Evolutionary conservation across 441 rosid species (phyloP).

Genomic region (Jatropha multifida): DNA sequence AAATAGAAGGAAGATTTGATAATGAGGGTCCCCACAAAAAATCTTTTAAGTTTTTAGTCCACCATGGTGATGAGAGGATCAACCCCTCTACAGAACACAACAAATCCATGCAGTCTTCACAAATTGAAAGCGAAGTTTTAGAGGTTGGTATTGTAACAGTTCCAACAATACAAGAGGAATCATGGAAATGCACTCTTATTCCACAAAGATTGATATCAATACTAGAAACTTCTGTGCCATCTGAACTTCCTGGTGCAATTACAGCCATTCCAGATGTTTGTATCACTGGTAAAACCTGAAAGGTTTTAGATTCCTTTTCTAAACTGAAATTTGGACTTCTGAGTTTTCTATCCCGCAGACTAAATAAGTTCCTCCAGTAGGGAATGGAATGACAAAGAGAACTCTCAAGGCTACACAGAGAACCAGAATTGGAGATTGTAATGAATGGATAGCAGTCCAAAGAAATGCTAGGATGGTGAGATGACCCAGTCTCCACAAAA

Average conservation of each 20-base stretch:
- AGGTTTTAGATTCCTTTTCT: constrained; percentile 31
- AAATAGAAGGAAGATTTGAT: constrained; percentile 54
- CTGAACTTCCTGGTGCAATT: constrained; percentile 26
- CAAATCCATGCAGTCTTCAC: constrained; percentile 56
- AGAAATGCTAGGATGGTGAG: constrained; percentile 56
- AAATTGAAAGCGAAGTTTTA: constrained; percentile 45
- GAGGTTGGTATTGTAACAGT: constrained; percentile 56
- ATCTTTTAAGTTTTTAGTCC: constrained; percentile 50
- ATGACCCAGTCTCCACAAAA: constrained; percentile 52
- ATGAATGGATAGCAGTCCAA: constrained; percentile 73
- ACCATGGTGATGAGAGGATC: constrained; percentile 70
- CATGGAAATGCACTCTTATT: constrained; percentile 80
- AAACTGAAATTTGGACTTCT: constrained; percentile 38
- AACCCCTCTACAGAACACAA: constrained; percentile 70
- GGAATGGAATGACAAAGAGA: constrained; percentile 47
- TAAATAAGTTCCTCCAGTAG: constrained; percentile 64
- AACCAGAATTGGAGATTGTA: constrained; percentile 53
- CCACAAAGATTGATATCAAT: constrained; percentile 55
- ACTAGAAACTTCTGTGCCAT: constrained; percentile 28
- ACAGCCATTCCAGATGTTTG: constrained; percentile 25
- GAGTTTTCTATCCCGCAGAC: constrained; percentile 38
- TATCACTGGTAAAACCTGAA: constrained; percentile 20
- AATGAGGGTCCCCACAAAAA: constrained; percentile 75
- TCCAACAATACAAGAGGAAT: constrained; percentile 75
- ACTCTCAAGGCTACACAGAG: constrained; percentile 55